Evolutionary conservation across 108 stramenopile species (phyloP).

Genomic region (Fragilariopsis cylindrus): DNA sequence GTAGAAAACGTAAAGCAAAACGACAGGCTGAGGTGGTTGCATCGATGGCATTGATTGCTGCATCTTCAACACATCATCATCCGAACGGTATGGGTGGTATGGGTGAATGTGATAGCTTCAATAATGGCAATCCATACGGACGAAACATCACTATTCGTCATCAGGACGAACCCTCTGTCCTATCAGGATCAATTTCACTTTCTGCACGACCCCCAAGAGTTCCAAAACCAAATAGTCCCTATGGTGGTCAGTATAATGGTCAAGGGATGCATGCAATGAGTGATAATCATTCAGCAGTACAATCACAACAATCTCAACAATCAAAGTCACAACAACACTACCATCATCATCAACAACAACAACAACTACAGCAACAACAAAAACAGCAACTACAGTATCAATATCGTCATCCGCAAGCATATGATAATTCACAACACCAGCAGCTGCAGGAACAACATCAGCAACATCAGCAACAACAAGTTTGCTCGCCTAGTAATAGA

Average conservation of each 20-base stretch:
- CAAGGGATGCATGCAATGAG: no score
- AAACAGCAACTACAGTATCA: no score
- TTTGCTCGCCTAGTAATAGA: not conserved
- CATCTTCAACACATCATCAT: slow-evolving; percentile 5
- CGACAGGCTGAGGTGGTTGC: slow-evolving; percentile 56
- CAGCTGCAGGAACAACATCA: not conserved
- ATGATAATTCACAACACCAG: not conserved
- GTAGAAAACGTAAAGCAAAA: slow-evolving; percentile 40
- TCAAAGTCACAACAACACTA: not conserved
- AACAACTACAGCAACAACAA: no score
- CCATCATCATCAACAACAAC: not conserved
- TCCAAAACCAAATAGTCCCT: not conserved
- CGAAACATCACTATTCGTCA: slow-evolving; percentile 23
- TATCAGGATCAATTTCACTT: slow-evolving; percentile 15
- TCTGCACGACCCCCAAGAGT: slow-evolving; percentile 21
- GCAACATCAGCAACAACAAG: not conserved
- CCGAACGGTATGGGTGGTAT: not conserved
- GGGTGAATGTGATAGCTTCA: slow-evolving; percentile 18
- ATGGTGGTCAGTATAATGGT: no score
- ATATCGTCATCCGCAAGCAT: no score
- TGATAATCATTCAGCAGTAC: not conserved
- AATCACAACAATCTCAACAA: not conserved
- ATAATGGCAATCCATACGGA: slow-evolving; percentile 10
- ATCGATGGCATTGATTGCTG: slow-evolving; percentile 48
- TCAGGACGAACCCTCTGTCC: slow-evolving; percentile 33